These are phyloP conservation scores for Linanthus parryae DNA, from an alignment of 148 eudicot genomes.

Conservation along the genomic window DNA sequence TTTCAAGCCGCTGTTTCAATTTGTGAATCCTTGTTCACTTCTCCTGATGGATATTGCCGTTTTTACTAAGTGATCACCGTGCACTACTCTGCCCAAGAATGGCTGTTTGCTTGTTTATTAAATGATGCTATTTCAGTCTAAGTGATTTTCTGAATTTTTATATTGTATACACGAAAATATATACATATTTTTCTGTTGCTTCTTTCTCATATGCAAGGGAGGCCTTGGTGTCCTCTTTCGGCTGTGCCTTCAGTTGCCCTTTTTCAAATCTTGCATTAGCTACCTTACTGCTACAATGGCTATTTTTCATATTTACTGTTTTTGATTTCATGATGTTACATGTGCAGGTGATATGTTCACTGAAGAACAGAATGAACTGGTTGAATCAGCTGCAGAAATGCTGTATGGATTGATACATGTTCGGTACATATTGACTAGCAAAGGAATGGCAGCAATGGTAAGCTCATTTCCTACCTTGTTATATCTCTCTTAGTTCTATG, in stretches of 20 bases:
- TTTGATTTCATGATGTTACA: constrained; percentile 4
- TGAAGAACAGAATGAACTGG: constrained; percentile 93
- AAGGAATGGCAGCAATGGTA: constrained; percentile 99
- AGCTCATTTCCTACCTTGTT: constrained; percentile 3
- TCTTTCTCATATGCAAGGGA: neutral
- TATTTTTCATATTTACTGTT: neutral
- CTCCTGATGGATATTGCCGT: no score
- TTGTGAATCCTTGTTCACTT: no score
- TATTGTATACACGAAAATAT: no score
- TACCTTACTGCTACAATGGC: no score
- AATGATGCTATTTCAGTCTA: no score
- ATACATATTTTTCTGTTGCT: neutral
- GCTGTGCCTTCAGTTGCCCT: neutral
- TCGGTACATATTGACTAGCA: constrained; percentile 82
- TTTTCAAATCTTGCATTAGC: no score
- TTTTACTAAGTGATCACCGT: no score
- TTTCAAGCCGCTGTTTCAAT: no score
- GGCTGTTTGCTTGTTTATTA: no score
- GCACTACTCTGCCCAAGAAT: no score
- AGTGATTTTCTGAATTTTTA: neutral
- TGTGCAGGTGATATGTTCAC: constrained; percentile 84
- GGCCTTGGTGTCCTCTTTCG: neutral
- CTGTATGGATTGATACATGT: constrained; percentile 94
- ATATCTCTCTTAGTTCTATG: neutral
- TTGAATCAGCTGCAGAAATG: constrained; percentile 98